phyloP scores from a whole-genome alignment of 768 basidiomycete genomes.

The Lactarius pseudohatsudake region DNA sequence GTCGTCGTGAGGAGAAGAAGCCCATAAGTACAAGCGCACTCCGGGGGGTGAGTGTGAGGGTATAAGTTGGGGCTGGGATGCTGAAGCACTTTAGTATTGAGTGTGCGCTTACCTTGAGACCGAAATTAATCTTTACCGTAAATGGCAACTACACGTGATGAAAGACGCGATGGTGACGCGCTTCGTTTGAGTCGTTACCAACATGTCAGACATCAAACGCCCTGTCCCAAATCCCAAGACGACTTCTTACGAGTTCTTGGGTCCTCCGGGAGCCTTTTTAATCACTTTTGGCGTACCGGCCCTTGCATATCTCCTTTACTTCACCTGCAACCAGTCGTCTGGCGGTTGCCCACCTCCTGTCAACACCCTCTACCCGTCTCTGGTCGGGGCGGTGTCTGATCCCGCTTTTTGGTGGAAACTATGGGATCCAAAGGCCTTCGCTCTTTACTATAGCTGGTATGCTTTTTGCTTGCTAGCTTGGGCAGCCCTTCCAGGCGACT shows the following conservation, averaged over 20 bases:
- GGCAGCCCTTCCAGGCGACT: constrained; percentile 66
- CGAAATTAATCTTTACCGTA: background rate
- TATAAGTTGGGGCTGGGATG: constrained; percentile 53
- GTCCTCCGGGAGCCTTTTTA: constrained; percentile 72
- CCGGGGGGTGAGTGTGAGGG: constrained; percentile 46
- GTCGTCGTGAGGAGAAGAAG: constrained; percentile 43
- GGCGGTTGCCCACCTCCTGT: constrained; percentile 67
- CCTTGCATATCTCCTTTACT: constrained; percentile 72
- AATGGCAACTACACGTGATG: background rate
- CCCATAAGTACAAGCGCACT: constrained; percentile 35
- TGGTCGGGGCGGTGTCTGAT: constrained; percentile 49
- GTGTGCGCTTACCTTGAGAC: background rate
- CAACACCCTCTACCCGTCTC: constrained; percentile 41
- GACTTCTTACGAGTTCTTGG: constrained; percentile 76
- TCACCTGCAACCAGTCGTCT: constrained; percentile 68
- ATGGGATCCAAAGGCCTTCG: constrained; percentile 78
- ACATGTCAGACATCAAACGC: constrained; percentile 16
- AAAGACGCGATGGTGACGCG: background rate
- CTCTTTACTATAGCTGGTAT: constrained; percentile 88
- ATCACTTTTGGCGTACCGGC: constrained; percentile 71
- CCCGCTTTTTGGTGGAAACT: constrained; percentile 67
- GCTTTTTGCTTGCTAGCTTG: constrained; percentile 81
- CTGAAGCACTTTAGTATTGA: background rate
- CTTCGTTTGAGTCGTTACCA: background rate
- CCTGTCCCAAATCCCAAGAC: constrained; percentile 62